Evolutionary conservation across 140 eudicot genomes (phyloP), one percentile per base, ranked within the genome.

Genomic region (Senecio squalidus): DNA sequence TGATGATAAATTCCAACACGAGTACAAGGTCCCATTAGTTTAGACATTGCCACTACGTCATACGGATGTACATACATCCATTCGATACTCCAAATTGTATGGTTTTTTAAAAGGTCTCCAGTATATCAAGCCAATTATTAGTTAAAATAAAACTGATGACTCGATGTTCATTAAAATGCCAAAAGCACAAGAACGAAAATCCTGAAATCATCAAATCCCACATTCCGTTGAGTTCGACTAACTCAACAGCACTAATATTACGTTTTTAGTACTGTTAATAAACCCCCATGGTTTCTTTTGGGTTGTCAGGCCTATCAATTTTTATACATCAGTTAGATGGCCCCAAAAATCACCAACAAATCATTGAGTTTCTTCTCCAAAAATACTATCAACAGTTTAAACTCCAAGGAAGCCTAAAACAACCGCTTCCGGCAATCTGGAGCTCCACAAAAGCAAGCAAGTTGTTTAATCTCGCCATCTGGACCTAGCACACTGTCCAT

Each of bases 371-470:
- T 18, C 38, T 33, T 31, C 29, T 36, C 11, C 45, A 48, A 58
- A 59, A 36, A 64, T 72, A 64, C 60, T 47, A 71, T 61, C 58
- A 62, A 44, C 71, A 71, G 2, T 9, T 10, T 28, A 55, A 22
- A 2, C 9, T 10, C 1, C 21, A 15, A 4, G 20, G 33, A 62
- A 17, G 9, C 48, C 66, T 77, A 87, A 61, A 77, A 84, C 34
- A 91, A 48, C n/a, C 98, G 85, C 60, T 81, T 84, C 22, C 89
- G 50, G 68, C 98, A 92, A 39, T 67, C 92, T 0, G 86, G 71
- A 2, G 95, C 95, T 20, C 98, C 96, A 66, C 98, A 92, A 49
- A 33, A 81, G 66, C 98, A 92, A 3, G 76, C 53, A 69, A 92
- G 76, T 33, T 79, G 64, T 33, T 69, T 83, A 1, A 81, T 57